Conservation (phyloP, 352 stramenopile genomes). For the Pythium myriotylum region DNA sequence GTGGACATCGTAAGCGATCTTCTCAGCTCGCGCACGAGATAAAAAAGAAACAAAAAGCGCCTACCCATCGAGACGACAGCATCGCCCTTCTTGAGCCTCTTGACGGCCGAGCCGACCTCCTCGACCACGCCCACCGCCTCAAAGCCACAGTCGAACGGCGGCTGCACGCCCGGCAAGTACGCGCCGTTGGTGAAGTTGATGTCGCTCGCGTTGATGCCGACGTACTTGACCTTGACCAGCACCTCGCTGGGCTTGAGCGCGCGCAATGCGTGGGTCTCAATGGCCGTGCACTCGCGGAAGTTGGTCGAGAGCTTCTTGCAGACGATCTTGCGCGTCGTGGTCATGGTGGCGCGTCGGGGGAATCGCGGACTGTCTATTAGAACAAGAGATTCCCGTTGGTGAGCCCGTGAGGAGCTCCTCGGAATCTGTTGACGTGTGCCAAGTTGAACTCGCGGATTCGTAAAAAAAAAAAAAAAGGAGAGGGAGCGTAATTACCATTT, state of each 20-base stretch:
- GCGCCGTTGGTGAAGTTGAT: slow-evolving; percentile 66
- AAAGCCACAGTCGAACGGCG: slow-evolving; percentile 59
- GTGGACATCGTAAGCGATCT: background rate
- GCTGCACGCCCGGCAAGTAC: slow-evolving; percentile 48
- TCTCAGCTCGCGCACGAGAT: background rate
- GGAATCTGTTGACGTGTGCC: slow-evolving; percentile 25
- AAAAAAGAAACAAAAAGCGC: slow-evolving; percentile 4
- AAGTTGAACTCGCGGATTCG: slow-evolving; percentile 22
- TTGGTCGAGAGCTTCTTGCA: slow-evolving; percentile 81
- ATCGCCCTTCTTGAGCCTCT: slow-evolving; percentile 48
- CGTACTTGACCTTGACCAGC: slow-evolving; percentile 45
- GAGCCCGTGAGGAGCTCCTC: background rate
- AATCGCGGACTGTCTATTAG: too few relatives aligned
- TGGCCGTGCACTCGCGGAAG: slow-evolving; percentile 74
- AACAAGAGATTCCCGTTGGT: too few relatives aligned
- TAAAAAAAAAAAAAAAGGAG: slow-evolving; percentile 9
- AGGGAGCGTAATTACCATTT: background rate
- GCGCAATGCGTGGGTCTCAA: slow-evolving; percentile 51
- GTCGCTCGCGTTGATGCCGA: slow-evolving; percentile 50
- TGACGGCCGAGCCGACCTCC: slow-evolving; percentile 34
- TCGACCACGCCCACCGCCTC: slow-evolving; percentile 44
- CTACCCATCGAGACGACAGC: slow-evolving; percentile 44
- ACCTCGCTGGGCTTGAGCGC: slow-evolving; percentile 50
- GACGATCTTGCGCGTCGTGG: slow-evolving; percentile 78
- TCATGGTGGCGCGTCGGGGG: slow-evolving; percentile 23